A percentile compares a stretch with the other conserved stretches of the same genome.
Evolutionary conservation across 2,329 filamentous ascomycete genomes (phyloP).

Genomic region (Aspergillus chevalieri): DNA sequence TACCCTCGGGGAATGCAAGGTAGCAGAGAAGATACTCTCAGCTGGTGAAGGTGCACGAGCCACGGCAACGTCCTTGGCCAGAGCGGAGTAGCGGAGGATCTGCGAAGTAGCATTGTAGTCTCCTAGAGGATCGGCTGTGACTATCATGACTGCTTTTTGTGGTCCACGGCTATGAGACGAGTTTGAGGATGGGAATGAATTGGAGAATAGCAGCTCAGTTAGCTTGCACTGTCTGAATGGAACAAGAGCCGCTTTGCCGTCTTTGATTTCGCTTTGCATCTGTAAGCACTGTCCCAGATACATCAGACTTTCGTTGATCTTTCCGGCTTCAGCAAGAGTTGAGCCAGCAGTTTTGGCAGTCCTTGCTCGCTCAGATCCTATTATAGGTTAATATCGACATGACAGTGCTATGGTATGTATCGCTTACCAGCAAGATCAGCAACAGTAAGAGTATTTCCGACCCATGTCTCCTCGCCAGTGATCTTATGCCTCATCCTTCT

Average conservation of each 20-base stretch:
- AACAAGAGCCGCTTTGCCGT: constrained; percentile 64
- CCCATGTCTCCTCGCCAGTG: constrained; percentile 58
- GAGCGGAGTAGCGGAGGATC: constrained; percentile 86
- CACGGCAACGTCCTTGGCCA: constrained; percentile 88
- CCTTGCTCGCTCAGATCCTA: constrained; percentile 77
- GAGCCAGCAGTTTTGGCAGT: constrained; percentile 91
- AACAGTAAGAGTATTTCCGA: constrained; percentile 72
- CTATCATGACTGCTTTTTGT: constrained; percentile 91
- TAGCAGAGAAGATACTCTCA: constrained; percentile 54
- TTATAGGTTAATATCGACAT: constrained; percentile 13
- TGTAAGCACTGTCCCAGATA: constrained; percentile 95
- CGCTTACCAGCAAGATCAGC: constrained; percentile 75
- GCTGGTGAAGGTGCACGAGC: constrained; percentile 80
- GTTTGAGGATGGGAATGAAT: constrained; percentile 66
- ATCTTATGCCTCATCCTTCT: constrained; percentile 56
- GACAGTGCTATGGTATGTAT: neutral
- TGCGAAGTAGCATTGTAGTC: constrained; percentile 97
- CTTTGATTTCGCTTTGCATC: constrained; percentile 78
- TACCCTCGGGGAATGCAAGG: constrained; percentile 27
- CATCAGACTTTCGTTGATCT: constrained; percentile 98
- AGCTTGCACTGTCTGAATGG: constrained; percentile 80
- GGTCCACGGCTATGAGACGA: constrained; percentile 55
- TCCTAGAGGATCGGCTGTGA: constrained; percentile 84
- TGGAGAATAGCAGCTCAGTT: constrained; percentile 80
- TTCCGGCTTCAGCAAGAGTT: constrained; percentile 89